Evolutionary conservation across 2,329 filamentous ascomycete genomes (phyloP), one percentile per base, ranked within the genome.

Genomic region (Aspergillus fructus): DNA sequence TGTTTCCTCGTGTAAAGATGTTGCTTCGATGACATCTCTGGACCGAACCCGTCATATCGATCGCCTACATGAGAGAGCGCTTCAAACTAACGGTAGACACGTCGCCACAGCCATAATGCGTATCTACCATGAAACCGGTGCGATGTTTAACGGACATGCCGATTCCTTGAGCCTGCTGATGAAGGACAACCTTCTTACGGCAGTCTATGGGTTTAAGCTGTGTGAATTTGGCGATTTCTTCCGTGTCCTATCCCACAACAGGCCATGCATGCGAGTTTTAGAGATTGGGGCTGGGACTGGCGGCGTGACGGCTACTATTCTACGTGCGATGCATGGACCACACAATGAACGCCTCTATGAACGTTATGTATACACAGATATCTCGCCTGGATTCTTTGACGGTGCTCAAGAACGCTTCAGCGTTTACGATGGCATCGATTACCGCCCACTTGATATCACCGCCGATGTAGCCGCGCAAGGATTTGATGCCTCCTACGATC

Each of bases 211-310:
- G 15, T 42, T 58, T 11, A 23, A 45, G 6, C 43, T 55, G 23
- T 41, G 17, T 27, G 47, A 54, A 46, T 12, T n/a, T 39, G 54
- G 27, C 1, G 41, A 60, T 19, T 64, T 65, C 43, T 41, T 64
- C n/a, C 48, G 12, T 5, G n/a, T 61, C 3, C 48, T 70, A 7
- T 58, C 60, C 2, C 67, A 71, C 49, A 66, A 62, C 9, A 64
- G 64, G 12, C 70, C 66, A 1, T 59, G 55, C 17, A 41, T 69
- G n/a, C 53, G 62, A 2, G 48, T 70, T 2, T 55, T 69, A 2
- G 68, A 69, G 40, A 63, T 73, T 4, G 71, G 69, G 7, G 68
- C 67, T n/a, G 71, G 70, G 15, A 70, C 67, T 1, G 70, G 70
- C 2, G 66, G 64, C 1, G 58, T 62, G 5, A 72, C 70, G 2